phyloP scores from a whole-genome alignment of 1,139 yeast species.

The Yamadazyma friedrichii region DNA sequence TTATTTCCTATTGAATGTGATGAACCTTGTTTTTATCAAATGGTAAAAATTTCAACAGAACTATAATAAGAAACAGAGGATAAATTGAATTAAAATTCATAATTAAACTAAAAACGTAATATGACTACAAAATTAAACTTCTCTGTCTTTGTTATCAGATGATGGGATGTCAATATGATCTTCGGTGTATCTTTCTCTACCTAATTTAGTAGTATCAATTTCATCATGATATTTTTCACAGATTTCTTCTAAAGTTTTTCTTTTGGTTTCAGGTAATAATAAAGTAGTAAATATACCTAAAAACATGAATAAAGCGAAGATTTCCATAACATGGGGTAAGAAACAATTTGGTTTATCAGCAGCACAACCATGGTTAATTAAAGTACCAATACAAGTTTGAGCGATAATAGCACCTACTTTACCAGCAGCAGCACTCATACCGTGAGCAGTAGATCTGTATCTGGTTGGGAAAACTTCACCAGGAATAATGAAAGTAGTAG shows the following conservation, averaged over 20 bases:
- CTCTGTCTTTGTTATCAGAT: conserved; percentile 14
- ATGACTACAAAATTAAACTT: not conserved
- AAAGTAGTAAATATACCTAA: conserved; percentile 64
- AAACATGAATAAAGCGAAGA: conserved; percentile 88
- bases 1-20: too few relatives aligned
- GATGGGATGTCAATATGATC: conserved; percentile 28
- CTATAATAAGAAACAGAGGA: too few relatives aligned
- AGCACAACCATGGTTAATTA: conserved; percentile 74
- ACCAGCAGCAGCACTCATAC: conserved; percentile 95
- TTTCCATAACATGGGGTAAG: conserved; percentile 89
- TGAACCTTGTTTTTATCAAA: too few relatives aligned
- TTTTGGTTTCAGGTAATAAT: conserved; percentile 84
- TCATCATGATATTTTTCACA: conserved; percentile 79
- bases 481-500: conserved; percentile 92
- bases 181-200: conserved; percentile 34
- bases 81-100: too few relatives aligned
- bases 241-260: conserved; percentile 82
- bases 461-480: conserved; percentile 98
- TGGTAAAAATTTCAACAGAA: too few relatives aligned
- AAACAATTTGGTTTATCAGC: conserved; percentile 61
- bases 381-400: conserved; percentile 84
- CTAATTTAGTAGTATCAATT: conserved; percentile 48
- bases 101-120: too few relatives aligned
- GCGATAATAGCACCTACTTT: conserved; percentile 97
- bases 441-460: conserved; percentile 98